Evolutionary conservation across 495 filamentous ascomycete genomes (phyloP), one percentile per base, ranked within the genome.

Genomic region (Tuber melanosporum): DNA sequence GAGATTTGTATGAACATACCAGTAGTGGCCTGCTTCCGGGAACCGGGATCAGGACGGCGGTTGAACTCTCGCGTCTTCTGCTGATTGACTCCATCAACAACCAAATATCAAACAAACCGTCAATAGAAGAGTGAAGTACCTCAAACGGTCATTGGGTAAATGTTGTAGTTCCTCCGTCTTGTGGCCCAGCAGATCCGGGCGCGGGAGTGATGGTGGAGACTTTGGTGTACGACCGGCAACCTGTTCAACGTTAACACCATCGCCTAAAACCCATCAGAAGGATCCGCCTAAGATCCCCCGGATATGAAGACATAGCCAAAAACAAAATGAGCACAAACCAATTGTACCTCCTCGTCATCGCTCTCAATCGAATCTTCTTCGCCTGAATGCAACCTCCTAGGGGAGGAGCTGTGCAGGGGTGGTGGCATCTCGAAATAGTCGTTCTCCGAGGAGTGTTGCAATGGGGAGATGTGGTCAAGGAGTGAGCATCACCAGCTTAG

Each of bases 321-420:
- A 32, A 62, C 52, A 62, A 62, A 62, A n/a, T 32, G 57, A 19
- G 57, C 57, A 66, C 57, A 66, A 66, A 66, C 57, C 57, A 66
- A 66, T 66, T 66, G 57, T 36, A 66, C 57, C 57, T 19, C 57
- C 57, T 66, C 57, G 19, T 66, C 57, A 66, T 66, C 57, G 6
- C 17, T 26, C 32, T 66, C 57, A 26, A 66, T 66, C 26, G 57
- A 36, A 32, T 36, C 57, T 17, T 36, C 26, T 66, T 36, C 57
- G 26, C 32, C 57, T 32, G 57, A 36, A 26, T 19, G 57, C 57
- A 26, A 8, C 26, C 26, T 32, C 57, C 57, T 66, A 17, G 57
- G 14, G 32, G 57, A 66, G 32, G 57, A 36, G 26, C n/a, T 9
- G 26, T 14, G 57, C 57, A 66, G 57, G 57, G n/a, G 52, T n/a